Evolutionary conservation across 306 rosid genomes (phyloP).

Genomic region (Cyclanthera cordifolia): DNA sequence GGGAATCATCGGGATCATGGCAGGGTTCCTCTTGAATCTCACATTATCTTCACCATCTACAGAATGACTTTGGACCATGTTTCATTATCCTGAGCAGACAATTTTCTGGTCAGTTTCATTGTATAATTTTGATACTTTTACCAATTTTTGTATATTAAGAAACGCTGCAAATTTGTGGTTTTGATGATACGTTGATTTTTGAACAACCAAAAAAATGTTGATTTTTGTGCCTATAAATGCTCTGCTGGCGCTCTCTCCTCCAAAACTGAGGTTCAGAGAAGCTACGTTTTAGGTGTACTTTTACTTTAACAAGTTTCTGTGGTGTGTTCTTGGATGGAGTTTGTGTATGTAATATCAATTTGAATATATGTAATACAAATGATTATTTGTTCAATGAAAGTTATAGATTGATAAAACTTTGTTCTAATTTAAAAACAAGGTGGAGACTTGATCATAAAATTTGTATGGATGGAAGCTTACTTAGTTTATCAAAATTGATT

Average conservation of each 20-base stretch:
- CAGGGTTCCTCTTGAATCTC: slow-evolving; percentile 71
- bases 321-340: background rate
- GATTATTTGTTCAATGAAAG: too few species aligned
- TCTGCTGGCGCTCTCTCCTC: background rate
- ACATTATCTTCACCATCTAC: slow-evolving; percentile 52
- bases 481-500: too few species aligned
- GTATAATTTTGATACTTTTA: slow-evolving; percentile 12
- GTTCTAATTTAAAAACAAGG: too few species aligned
- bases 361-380: too few species aligned
- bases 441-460: too few species aligned
- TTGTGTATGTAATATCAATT: background rate
- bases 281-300: background rate
- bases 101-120: slow-evolving; percentile 10
- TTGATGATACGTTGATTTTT: slow-evolving; percentile 5
- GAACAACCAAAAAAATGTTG: background rate
- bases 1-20: slow-evolving; percentile 68
- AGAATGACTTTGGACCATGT: slow-evolving; percentile 24
- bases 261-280: slow-evolving; percentile 6
- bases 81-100: slow-evolving; percentile 2
- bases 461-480: too few species aligned
- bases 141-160: slow-evolving; percentile 9
- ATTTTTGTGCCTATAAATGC: background rate
- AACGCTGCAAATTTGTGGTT: slow-evolving; percentile 10
- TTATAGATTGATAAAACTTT: too few species aligned
- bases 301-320: background rate